Evolutionary conservation across 345 rosid genomes (phyloP), one percentile per base, ranked within the genome.

Genomic region (Zanthoxylum bungeanum): DNA sequence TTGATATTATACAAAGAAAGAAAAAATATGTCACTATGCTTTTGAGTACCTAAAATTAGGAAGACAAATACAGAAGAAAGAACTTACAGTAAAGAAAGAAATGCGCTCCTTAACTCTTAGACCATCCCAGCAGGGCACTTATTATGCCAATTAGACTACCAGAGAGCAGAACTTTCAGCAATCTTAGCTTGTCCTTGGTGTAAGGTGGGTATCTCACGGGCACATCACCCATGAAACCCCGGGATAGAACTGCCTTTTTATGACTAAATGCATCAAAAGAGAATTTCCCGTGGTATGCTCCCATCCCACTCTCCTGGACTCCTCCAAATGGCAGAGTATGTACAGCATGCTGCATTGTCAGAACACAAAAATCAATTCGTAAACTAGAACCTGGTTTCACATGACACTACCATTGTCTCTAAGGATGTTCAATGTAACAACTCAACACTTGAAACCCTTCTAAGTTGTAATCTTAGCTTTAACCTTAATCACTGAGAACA

Each of bases 211-310:
- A 91, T 79, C 99, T 86, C 25, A 93, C 0, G 3, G 82, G 21
- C 16, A 85, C 83, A 60, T 93, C 99, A 12, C 86, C 89, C 3
- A 66, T 28, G 50, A 96, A 85, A 80, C 92, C 49, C 73, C 93
- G 81, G 66, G 85, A 93, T 0, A 93, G 63, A 56, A 96, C 96
- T 7, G 95, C 96, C 70, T 96, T 96, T 85, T 93, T 96, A 80
- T 96, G 99, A 85, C 92, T 89, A 59, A 96, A 96, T 60, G 92
- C 86, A 57, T 96, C 99, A 27, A 91, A 95, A 40, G 99, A 96
- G 85, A 93, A 91, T 69, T 89, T 96, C 24, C 98, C 99, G 60
- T 91, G 99, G 88, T 96, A 93, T 19, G 93, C 70, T 52, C 99
- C 99, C 68, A 76, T 83, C 71, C 99, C 98, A 36, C 99, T 93